A percentile compares a stretch with the other conserved stretches of the same genome.
These are phyloP conservation scores for Sparassis latifolia DNA, from an alignment of 1,284 basidiomycete species.

Conservation along the genomic window DNA sequence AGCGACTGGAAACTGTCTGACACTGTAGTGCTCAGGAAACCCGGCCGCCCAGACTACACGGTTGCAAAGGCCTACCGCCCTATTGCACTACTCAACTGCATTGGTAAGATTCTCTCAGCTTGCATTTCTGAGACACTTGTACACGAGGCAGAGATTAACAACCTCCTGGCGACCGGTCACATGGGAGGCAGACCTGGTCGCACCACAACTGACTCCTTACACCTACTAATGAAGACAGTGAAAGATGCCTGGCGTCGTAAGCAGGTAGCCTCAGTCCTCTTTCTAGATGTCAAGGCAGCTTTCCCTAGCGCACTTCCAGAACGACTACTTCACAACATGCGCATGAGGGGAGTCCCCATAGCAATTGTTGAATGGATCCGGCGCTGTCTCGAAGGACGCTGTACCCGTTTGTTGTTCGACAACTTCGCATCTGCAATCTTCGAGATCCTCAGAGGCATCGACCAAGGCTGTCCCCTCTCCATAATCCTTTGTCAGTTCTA, in stretches of 20 bases:
- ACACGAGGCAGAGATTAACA: conserved; percentile 14
- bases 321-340: conserved; percentile 11
- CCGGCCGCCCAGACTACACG: conserved; percentile 29
- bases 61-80: conserved; percentile 27
- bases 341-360: conserved; percentile 21
- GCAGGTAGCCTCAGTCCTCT: conserved; percentile 21
- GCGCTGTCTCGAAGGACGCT: conserved; percentile 17
- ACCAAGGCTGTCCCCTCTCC: no score
- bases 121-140: conserved; percentile 19
- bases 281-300: conserved; percentile 14
- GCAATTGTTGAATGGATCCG: conserved; percentile 18
- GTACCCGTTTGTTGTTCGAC: conserved; percentile 24
- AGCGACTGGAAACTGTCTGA: conserved; percentile 24
- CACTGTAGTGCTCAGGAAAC: conserved; percentile 34
- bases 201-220: conserved; percentile 28
- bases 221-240: conserved; percentile 21
- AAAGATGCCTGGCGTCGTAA: conserved; percentile 19
- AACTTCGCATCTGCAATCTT: conserved; percentile 21
- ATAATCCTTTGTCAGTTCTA: conserved; percentile 24
- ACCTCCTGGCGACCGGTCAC: conserved; percentile 11
- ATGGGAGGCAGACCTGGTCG: background rate
- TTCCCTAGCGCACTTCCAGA: conserved; percentile 29
- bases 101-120: conserved; percentile 28
- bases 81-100: conserved; percentile 23
- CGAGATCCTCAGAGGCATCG: conserved; percentile 15